Evolutionary conservation across 805 yeast species (phyloP).

Genomic region (Candida tibetensis): DNA sequence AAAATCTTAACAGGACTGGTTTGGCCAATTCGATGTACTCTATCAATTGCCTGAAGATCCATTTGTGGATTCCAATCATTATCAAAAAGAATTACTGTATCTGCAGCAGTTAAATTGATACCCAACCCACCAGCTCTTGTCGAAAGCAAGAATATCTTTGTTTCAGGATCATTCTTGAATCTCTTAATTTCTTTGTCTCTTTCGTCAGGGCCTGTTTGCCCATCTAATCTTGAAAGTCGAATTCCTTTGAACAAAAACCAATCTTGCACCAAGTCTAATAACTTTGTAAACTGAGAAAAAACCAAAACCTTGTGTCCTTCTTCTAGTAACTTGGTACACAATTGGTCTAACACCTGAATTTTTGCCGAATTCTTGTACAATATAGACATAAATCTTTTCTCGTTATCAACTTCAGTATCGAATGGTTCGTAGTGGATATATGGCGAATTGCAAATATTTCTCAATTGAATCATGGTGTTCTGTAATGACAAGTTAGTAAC

Average conservation of each 20-base stretch:
- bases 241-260: slow-evolving; percentile 56
- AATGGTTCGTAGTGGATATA: slow-evolving; percentile 79
- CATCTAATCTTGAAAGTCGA: slow-evolving; percentile 66
- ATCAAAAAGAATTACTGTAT: slow-evolving; percentile 85
- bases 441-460: slow-evolving; percentile 85
- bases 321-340: slow-evolving; percentile 49
- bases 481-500: slow-evolving; percentile 45
- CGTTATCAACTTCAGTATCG: slow-evolving; percentile 40
- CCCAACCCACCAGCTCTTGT: slow-evolving; percentile 97
- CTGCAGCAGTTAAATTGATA: slow-evolving; percentile 80
- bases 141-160: slow-evolving; percentile 65
- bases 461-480: slow-evolving; percentile 77
- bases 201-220: slow-evolving; percentile 61
- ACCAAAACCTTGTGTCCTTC: slow-evolving; percentile 69
- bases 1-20: slow-evolving; percentile 76
- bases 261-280: slow-evolving; percentile 79
- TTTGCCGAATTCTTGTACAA: slow-evolving; percentile 66
- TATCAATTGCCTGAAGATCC: slow-evolving; percentile 93
- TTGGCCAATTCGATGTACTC: slow-evolving; percentile 94
- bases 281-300: slow-evolving; percentile 81
- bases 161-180: slow-evolving; percentile 36
- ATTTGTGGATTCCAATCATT: slow-evolving; percentile 98
- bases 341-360: slow-evolving; percentile 62
- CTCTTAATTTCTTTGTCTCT: slow-evolving; percentile 60
- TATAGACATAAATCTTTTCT: slow-evolving; percentile 26